Evolutionary conservation across 306 rosid species (phyloP).

Genomic region (Crotalaria pallida): DNA sequence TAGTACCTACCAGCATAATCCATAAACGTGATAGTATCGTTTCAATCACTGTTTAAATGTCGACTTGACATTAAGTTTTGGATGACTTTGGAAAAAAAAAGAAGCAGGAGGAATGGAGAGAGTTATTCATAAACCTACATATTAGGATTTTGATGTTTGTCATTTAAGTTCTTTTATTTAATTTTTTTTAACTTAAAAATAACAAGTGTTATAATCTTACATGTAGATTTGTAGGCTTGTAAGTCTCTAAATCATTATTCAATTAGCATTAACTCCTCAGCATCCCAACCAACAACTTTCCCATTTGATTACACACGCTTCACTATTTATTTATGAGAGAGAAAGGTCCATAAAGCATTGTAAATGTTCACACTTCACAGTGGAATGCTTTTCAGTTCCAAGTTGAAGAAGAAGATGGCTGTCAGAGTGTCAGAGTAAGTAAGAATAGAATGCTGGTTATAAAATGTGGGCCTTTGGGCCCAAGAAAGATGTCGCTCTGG

Average conservation of each 20-base stretch:
- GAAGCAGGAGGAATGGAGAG: no score
- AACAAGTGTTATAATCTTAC: no score
- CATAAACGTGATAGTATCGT: no score
- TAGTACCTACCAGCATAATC: no score
- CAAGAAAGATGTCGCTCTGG: background rate
- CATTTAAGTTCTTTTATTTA: no score
- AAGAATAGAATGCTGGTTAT: background rate
- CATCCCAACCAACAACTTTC: constrained; percentile 12
- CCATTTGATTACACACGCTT: background rate
- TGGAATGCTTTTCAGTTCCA: background rate
- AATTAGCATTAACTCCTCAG: constrained; percentile 13
- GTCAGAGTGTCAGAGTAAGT: background rate
- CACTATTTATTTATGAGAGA: no score
- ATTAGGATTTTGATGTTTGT: no score
- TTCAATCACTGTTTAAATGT: constrained; percentile 8
- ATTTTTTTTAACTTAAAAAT: no score
- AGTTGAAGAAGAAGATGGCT: no score
- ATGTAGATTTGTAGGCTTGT: no score
- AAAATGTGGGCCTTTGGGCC: background rate
- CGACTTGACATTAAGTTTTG: constrained; percentile 2
- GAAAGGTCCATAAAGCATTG: background rate
- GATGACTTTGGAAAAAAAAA: background rate
- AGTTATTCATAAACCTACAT: no score
- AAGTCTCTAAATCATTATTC: no score
- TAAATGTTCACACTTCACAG: background rate